Conservation (phyloP, 2,329 filamentous ascomycete genomes). For the Aspergillus glaucus region DNA sequence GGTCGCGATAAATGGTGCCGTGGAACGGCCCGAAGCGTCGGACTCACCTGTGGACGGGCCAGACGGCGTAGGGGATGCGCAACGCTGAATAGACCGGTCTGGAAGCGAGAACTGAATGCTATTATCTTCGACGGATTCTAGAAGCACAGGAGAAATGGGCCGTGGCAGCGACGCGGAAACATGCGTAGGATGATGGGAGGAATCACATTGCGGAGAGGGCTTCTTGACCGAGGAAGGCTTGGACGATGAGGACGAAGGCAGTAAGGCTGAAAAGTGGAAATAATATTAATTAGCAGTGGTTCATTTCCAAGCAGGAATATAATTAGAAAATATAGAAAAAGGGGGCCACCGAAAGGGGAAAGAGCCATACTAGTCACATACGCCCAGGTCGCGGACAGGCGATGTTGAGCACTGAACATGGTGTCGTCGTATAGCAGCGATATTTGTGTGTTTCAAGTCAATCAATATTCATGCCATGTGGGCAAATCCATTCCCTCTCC, state of each 20-base stretch:
- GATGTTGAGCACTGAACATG: constrained; percentile 36
- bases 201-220: constrained; percentile 28
- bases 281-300: background rate
- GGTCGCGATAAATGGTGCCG: constrained; percentile 15
- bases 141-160: constrained; percentile 18
- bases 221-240: constrained; percentile 25
- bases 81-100: constrained; percentile 1
- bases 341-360: constrained; percentile 2
- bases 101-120: background rate
- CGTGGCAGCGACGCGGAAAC: constrained; percentile 20
- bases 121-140: constrained; percentile 7
- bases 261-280: constrained; percentile 10
- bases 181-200: constrained; percentile 19
- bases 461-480: constrained; percentile 21
- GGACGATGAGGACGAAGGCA: constrained; percentile 20
- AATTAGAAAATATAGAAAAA: constrained; percentile 7
- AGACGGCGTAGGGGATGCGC: constrained; percentile 4
- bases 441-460: background rate
- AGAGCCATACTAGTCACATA: constrained; percentile 30
- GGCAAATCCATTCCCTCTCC: constrained; percentile 30
- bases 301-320: constrained; percentile 1
- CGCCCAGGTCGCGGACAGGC: constrained; percentile 30
- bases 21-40: constrained; percentile 24
- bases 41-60: constrained; percentile 30
- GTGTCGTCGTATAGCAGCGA: constrained; percentile 23